Conservation (phyloP, 2,329 filamentous ascomycete genomes). For the Drechslerella coelobrocha region DNA sequence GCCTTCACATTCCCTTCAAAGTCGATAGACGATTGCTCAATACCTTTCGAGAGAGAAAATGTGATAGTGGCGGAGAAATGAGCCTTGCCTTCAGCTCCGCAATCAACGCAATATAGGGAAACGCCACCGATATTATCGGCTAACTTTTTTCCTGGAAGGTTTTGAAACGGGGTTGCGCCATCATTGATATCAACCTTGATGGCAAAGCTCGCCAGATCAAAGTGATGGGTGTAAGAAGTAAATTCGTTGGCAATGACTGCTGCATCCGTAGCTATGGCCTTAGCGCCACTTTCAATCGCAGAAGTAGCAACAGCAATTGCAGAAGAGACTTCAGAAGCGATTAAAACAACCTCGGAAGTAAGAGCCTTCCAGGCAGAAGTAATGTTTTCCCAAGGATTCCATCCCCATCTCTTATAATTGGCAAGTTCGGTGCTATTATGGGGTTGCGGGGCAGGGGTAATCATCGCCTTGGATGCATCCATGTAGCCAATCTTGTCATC, state of each 20-base stretch:
- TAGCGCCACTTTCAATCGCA: conserved; percentile 28
- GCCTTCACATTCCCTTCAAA: conserved; percentile 44
- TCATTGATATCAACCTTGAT: conserved; percentile 37
- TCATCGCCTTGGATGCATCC: conserved; percentile 26
- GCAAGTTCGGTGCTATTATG: background rate
- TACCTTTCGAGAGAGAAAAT: conserved; percentile 35
- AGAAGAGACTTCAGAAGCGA: conserved; percentile 30
- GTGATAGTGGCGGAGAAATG: conserved; percentile 37
- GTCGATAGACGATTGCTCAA: conserved; percentile 42
- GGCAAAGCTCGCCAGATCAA: conserved; percentile 21
- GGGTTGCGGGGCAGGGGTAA: conserved; percentile 28
- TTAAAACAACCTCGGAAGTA: conserved; percentile 22
- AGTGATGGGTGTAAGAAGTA: conserved; percentile 18
- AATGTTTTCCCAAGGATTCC: conserved; percentile 43
- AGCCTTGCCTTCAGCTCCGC: conserved; percentile 29
- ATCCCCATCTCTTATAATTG: conserved; percentile 39
- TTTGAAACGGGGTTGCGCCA: conserved; percentile 19
- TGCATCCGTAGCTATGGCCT: conserved; percentile 29
- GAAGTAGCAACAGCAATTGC: conserved; percentile 26
- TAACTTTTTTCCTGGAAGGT: conserved; percentile 17
- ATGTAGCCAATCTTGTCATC: conserved; percentile 41
- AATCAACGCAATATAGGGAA: conserved; percentile 42
- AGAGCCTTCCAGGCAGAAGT: conserved; percentile 36
- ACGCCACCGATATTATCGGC: conserved; percentile 25
- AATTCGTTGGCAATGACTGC: conserved; percentile 28